A percentile compares a stretch with the other conserved stretches of the same genome.
Conservation (phyloP, 2,329 filamentous ascomycete species). For the Apiospora rasikravindrae region DNA sequence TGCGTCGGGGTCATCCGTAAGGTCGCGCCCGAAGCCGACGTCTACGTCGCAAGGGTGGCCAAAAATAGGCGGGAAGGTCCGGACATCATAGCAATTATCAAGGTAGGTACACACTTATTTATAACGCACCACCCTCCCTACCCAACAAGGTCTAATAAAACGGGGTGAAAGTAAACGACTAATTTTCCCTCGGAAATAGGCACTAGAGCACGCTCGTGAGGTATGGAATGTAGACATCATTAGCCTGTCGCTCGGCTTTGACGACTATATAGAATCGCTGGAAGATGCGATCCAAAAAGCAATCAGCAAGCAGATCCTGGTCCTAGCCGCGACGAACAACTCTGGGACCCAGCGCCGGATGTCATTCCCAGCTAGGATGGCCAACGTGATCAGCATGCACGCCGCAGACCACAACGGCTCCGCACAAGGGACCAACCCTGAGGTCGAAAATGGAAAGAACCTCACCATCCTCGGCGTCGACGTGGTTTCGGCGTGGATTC, state of each 20-base stretch:
- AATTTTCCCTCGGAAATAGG: constrained; percentile 20
- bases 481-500: constrained; percentile 29
- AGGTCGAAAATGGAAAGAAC: constrained; percentile 25
- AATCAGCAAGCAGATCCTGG: not conserved
- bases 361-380: not conserved
- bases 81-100: not conserved
- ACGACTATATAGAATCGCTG: not conserved
- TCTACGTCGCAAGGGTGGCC: not conserved
- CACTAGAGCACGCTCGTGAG: constrained; percentile 27
- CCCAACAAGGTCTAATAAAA: not conserved
- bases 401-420: not conserved
- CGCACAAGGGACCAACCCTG: constrained; percentile 27
- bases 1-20: not conserved
- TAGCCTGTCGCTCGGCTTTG: constrained; percentile 30
- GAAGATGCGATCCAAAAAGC: not conserved
- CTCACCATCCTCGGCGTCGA: constrained; percentile 33
- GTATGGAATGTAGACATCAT: constrained; percentile 34
- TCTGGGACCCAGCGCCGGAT: not conserved
- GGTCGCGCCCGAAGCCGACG: not conserved
- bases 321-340: not conserved
- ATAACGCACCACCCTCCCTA: not conserved
- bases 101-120: not conserved
- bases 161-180: not conserved
- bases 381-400: not conserved
- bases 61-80: not conserved